Percentiles rank a stretch among this genome's conserved stretches.
These are phyloP conservation scores for Colletotrichum sublineola DNA, from an alignment of 2,329 filamentous ascomycete genomes.

Conservation along the genomic window DNA sequence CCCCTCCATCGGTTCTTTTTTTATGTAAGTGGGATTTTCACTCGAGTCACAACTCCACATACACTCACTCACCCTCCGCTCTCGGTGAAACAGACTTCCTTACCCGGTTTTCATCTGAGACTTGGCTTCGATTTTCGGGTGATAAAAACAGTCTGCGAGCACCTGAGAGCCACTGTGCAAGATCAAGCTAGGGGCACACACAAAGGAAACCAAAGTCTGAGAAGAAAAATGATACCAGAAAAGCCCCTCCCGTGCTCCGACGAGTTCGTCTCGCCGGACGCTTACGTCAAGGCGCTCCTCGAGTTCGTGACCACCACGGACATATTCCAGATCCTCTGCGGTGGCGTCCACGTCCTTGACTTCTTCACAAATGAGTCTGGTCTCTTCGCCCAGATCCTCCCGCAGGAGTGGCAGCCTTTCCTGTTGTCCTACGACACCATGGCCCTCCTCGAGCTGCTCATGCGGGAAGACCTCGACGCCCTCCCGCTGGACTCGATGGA, in stretches of 20 bases:
- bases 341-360: constrained; percentile 96
- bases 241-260: constrained; percentile 76
- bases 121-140: not conserved
- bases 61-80: not conserved
- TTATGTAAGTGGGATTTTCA: constrained; percentile 39
- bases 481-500: constrained; percentile 46
- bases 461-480: constrained; percentile 78
- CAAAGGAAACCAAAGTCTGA: not conserved
- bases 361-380: constrained; percentile 91
- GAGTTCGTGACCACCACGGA: constrained; percentile 80
- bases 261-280: constrained; percentile 78
- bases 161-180: not conserved
- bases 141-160: not conserved
- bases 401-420: constrained; percentile 85
- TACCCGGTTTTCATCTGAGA: constrained; percentile 2
- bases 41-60: constrained; percentile 4
- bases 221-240: constrained; percentile 59
- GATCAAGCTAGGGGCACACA: not conserved
- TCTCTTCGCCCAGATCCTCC: constrained; percentile 83
- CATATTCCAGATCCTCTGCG: constrained; percentile 89
- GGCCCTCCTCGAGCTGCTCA: constrained; percentile 82
- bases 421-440: constrained; percentile 79
- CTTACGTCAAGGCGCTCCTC: constrained; percentile 84
- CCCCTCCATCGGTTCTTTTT: constrained; percentile 29
- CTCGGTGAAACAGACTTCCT: not conserved